A percentile compares a stretch with the other conserved stretches of the same genome.
These are phyloP conservation scores for Fusarium citri DNA, from an alignment of 2,329 filamentous ascomycete genomes.

Conservation along the genomic window DNA sequence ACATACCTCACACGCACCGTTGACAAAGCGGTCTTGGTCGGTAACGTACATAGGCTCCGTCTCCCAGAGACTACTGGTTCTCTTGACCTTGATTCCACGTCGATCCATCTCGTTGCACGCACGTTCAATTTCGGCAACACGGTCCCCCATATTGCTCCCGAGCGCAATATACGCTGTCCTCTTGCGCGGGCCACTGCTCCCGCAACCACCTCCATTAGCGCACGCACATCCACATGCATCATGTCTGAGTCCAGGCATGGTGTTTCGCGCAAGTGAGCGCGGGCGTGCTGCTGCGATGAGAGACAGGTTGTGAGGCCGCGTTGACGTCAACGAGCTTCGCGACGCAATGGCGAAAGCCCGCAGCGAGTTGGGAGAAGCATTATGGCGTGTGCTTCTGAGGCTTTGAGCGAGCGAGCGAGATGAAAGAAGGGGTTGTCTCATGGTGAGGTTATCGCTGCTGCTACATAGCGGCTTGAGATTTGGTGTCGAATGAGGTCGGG, in stretches of 20 bases:
- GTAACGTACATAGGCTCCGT: slow-evolving; percentile 97
- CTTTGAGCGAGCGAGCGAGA: slow-evolving; percentile 17
- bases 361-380: slow-evolving; percentile 19
- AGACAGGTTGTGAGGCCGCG: slow-evolving; percentile 15
- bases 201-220: slow-evolving; percentile 47
- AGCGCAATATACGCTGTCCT: slow-evolving; percentile 82
- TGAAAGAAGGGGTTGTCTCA: slow-evolving; percentile 36
- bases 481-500: slow-evolving; percentile 21
- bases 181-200: slow-evolving; percentile 46
- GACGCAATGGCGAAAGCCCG: slow-evolving; percentile 22
- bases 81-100: slow-evolving; percentile 76
- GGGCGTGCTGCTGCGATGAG: slow-evolving; percentile 29
- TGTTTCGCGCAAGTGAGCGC: slow-evolving; percentile 18
- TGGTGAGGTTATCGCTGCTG: slow-evolving; percentile 23
- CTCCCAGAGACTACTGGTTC: slow-evolving; percentile 92
- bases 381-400: slow-evolving; percentile 9
- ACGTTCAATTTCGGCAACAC: slow-evolving; percentile 84
- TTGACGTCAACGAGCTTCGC: slow-evolving; percentile 28
- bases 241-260: slow-evolving; percentile 32
- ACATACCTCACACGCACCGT: slow-evolving; percentile 90
- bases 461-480: slow-evolving; percentile 30
- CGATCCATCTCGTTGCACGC: slow-evolving; percentile 83
- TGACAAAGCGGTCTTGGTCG: slow-evolving; percentile 89
- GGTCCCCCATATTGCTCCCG: slow-evolving; percentile 92
- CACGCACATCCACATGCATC: slow-evolving; percentile 53